Percentiles rank a stretch among this genome's conserved stretches.
phyloP scores from a whole-genome alignment of 2,329 filamentous ascomycete genomes.

The Beauveria asiatica region DNA sequence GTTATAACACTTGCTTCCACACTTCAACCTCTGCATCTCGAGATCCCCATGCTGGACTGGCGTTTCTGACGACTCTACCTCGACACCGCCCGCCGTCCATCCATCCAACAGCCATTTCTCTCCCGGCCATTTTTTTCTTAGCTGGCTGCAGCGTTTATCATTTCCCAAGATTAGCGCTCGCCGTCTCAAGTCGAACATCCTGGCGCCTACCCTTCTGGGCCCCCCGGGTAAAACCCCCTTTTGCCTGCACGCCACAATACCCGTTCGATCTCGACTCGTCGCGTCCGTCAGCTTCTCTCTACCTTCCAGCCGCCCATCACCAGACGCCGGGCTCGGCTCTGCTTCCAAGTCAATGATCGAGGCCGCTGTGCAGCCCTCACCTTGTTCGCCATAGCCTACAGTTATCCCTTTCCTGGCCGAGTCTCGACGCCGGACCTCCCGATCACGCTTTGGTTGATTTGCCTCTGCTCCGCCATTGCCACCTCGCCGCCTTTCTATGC shows the following conservation, averaged over 20 bases:
- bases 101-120: neutral
- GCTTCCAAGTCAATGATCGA: neutral
- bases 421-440: constrained; percentile 2
- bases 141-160: constrained; percentile 8
- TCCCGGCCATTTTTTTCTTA: constrained; percentile 6
- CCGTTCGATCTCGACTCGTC: constrained; percentile 4
- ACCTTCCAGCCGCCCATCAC: neutral
- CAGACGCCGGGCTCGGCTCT: neutral
- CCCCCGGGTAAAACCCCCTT: constrained; percentile 8
- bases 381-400: constrained; percentile 3
- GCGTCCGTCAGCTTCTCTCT: neutral
- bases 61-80: constrained; percentile 4
- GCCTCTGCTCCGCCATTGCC: neutral
- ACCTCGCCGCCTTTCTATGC: neutral
- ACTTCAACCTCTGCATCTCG: constrained; percentile 5
- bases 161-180: neutral
- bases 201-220: neutral
- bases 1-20: constrained; percentile 7
- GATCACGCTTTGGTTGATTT: neutral
- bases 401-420: neutral
- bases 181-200: neutral
- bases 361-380: constrained; percentile 5
- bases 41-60: constrained; percentile 8
- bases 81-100: constrained; percentile 4
- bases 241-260: constrained; percentile 1